Conservation (phyloP, 192 early-diverging fungal genomes). For the Endogone sp. region DNA sequence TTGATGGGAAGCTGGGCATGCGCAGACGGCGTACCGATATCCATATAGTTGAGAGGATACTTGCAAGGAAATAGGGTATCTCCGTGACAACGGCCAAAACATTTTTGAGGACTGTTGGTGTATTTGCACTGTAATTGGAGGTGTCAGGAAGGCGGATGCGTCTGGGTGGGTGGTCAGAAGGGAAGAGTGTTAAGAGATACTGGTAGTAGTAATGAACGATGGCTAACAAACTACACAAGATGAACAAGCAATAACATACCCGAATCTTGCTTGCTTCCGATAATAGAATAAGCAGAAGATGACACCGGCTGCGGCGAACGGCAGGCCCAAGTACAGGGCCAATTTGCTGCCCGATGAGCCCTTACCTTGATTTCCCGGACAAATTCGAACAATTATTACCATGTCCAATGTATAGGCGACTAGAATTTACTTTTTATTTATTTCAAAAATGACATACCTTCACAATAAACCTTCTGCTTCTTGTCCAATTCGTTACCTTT, state of each 20-base stretch:
- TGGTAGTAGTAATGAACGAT: too few species aligned
- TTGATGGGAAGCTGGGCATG: conserved; percentile 10
- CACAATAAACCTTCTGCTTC: conserved; percentile 60
- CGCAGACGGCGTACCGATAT: conserved; percentile 12
- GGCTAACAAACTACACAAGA: too few species aligned
- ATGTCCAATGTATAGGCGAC: too few species aligned
- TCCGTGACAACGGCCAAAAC: conserved; percentile 16
- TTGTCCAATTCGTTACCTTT: conserved; percentile 50
- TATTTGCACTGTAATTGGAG: background rate
- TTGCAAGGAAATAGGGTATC: conserved; percentile 23
- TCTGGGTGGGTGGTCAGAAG: conserved; percentile 4
- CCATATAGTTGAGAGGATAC: conserved; percentile 23
- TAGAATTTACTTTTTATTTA: too few species aligned
- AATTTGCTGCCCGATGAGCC: conserved; percentile 20
- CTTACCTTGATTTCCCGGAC: conserved; percentile 39
- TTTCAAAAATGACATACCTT: too few species aligned
- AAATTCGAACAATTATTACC: background rate
- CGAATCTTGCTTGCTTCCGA: background rate
- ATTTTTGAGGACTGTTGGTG: background rate
- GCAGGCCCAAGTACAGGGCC: conserved; percentile 24
- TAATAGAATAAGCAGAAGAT: conserved; percentile 21
- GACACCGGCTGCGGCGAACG: conserved; percentile 23
- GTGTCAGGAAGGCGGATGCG: conserved; percentile 25
- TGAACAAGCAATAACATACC: too few species aligned
- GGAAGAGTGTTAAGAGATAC: background rate